Evolutionary conservation across 106 monocot genomes (phyloP), one percentile per base, ranked within the genome.

Genomic region (Vanilla planifolia): DNA sequence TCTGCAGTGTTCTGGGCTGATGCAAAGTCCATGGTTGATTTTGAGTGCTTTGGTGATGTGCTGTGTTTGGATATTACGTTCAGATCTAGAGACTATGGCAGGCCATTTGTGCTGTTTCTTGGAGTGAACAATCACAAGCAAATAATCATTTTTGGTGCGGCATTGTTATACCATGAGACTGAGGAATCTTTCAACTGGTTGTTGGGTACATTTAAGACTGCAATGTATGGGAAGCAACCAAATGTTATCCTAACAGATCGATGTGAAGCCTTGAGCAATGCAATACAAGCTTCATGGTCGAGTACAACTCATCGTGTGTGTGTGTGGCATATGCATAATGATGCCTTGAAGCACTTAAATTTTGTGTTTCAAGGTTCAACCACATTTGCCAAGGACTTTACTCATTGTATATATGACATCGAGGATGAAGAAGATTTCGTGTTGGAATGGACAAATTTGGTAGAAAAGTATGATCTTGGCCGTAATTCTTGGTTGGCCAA

Each of bases 51-150:
- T 64, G 67, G 72, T 21, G 73, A 78, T 78, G 78, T 68, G 16
- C 15, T 73, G 8, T 67, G 67, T 64, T 73, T 78, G 37, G 78
- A 78, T 17, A 69, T 53, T 13, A 78, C 72, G 2, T 78, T 58
- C 30, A 62, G 41, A 62, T 34, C 37, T 30, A 57, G 48, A 33
- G 30, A 53, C 10, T 62, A 64, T 62, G 46, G 40, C 5, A 57
- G 39, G 21, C 68, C 73, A 33, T 73, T 72, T 51, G 62, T 52
- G n/a, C 55, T 46, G 30, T 78, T 78, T 17, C 9, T 59, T 43
- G 78, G 72, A 14, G 63, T 78, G 37, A 78, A 78, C 56, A 67
- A 78, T 45, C 72, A 78, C 23, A 67, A 28, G 6, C 62, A 69
- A 35, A 40, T 50, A 26, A 52, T 74, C 3, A 19, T 70, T n/a